A percentile compares a stretch with the other conserved stretches of the same genome.
These are phyloP conservation scores for Diaporthe citri DNA, from an alignment of 2,329 filamentous ascomycete genomes.

Conservation along the genomic window DNA sequence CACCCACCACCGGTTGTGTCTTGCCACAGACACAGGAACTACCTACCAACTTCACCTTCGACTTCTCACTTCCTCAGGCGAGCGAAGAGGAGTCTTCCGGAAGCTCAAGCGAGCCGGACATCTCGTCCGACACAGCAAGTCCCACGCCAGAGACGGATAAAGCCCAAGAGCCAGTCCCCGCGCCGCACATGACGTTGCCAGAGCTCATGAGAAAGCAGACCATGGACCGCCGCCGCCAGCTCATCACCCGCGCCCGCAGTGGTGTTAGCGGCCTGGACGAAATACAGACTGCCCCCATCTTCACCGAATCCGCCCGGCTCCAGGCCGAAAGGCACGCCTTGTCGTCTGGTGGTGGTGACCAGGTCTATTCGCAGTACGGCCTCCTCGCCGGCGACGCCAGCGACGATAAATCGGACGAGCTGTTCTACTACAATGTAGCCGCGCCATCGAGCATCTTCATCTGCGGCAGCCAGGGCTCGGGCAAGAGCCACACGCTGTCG, in stretches of 20 bases:
- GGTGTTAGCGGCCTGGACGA: conserved; percentile 47
- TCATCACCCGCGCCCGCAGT: conserved; percentile 40
- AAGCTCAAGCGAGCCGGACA: background rate
- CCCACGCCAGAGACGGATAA: background rate
- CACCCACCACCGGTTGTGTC: background rate
- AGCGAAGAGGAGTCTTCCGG: background rate
- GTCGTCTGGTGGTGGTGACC: background rate
- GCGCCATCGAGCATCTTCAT: conserved; percentile 72
- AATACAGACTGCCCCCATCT: conserved; percentile 48
- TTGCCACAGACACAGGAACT: too few relatives aligned
- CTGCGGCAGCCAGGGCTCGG: conserved; percentile 74
- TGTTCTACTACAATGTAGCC: conserved; percentile 61
- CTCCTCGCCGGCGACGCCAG: conserved; percentile 46
- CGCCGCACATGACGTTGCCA: background rate
- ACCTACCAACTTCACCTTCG: background rate
- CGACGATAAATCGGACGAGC: conserved; percentile 43
- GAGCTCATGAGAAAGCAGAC: conserved; percentile 7
- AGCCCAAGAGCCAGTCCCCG: too few relatives aligned
- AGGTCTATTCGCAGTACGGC: conserved; percentile 48
- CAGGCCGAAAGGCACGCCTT: conserved; percentile 34
- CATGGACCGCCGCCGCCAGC: conserved; percentile 16
- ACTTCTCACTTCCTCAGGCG: background rate
- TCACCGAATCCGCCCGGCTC: conserved; percentile 47
- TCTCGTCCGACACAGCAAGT: background rate
- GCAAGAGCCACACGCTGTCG: conserved; percentile 72